Evolutionary conservation across 495 filamentous ascomycete genomes (phyloP).

Genomic region (Hypoxylon fragiforme): DNA sequence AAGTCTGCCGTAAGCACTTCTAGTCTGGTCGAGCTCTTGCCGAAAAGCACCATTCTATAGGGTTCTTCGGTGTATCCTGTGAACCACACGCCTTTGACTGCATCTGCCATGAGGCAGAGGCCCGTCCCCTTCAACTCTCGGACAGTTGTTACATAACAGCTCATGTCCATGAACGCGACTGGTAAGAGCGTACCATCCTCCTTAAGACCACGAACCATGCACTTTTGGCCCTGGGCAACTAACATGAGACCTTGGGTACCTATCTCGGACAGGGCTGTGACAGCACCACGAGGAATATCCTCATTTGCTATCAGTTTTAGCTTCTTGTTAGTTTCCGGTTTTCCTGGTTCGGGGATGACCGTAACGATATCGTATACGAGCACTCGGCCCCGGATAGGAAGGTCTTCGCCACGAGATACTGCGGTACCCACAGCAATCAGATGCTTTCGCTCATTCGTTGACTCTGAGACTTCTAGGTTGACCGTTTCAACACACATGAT

Average conservation of each 20-base stretch:
- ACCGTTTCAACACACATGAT: slow-evolving; percentile 81
- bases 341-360: slow-evolving; percentile 85
- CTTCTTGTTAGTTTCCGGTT: slow-evolving; percentile 79
- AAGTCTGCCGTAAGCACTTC: slow-evolving; percentile 86
- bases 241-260: slow-evolving; percentile 93
- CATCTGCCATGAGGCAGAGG: slow-evolving; percentile 82
- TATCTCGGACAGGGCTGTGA: slow-evolving; percentile 82
- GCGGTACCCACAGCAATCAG: slow-evolving; percentile 86
- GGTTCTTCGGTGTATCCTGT: slow-evolving; percentile 93
- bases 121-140: slow-evolving; percentile 83
- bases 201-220: slow-evolving; percentile 93
- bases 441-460: slow-evolving; percentile 79
- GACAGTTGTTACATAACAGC: slow-evolving; percentile 80
- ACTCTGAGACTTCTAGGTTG: slow-evolving; percentile 85
- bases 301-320: slow-evolving; percentile 86
- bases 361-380: slow-evolving; percentile 90
- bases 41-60: slow-evolving; percentile 92
- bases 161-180: slow-evolving; percentile 98
- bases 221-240: slow-evolving; percentile 92
- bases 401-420: slow-evolving; percentile 82
- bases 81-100: slow-evolving; percentile 92
- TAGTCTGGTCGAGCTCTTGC: slow-evolving; percentile 73
- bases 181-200: slow-evolving; percentile 90
- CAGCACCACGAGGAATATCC: slow-evolving; percentile 84
- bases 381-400: slow-evolving; percentile 78